Conservation (phyloP, 1,284 basidiomycete genomes). For the Schizopora paradoxa region DNA sequence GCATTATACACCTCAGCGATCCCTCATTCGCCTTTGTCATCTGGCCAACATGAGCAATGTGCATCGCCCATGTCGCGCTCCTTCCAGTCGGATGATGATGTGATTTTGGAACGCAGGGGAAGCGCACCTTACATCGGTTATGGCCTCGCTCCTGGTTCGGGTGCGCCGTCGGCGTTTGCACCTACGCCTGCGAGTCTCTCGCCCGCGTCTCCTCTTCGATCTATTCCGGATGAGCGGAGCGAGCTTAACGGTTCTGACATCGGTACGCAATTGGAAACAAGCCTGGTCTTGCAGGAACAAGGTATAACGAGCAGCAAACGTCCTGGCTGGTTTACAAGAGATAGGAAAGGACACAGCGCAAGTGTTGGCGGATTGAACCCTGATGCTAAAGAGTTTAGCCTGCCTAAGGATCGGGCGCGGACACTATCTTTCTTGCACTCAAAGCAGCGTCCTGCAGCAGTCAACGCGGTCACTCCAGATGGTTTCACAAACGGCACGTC, state of each 20-base stretch:
- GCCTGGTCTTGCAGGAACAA: no score
- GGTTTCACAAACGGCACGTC: no score
- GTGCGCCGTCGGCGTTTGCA: constrained; percentile 40
- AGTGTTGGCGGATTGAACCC: constrained; percentile 29
- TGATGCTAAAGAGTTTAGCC: constrained; percentile 34
- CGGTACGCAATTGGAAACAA: no score
- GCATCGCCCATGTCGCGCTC: constrained; percentile 38
- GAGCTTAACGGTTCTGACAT: no score
- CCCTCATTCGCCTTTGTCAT: constrained; percentile 8
- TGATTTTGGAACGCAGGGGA: constrained; percentile 49
- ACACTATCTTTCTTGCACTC: constrained; percentile 7
- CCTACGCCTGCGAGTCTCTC: constrained; percentile 1
- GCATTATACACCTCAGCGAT: constrained; percentile 17
- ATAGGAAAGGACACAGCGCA: constrained; percentile 1
- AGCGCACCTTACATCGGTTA: constrained; percentile 5
- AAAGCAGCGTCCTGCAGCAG: no score
- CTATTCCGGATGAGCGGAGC: neutral
- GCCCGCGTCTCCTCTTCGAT: constrained; percentile 12
- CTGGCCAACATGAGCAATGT: constrained; percentile 21
- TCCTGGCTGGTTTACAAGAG: constrained; percentile 14
- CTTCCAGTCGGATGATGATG: constrained; percentile 53
- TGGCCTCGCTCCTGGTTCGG: constrained; percentile 30
- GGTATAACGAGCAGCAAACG: no score
- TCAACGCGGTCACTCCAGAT: no score
- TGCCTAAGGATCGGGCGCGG: constrained; percentile 17